A percentile compares a stretch with the other conserved stretches of the same genome.
These are phyloP conservation scores for Colletotrichum aenigma DNA, from an alignment of 2,329 filamentous ascomycete genomes.

Conservation along the genomic window DNA sequence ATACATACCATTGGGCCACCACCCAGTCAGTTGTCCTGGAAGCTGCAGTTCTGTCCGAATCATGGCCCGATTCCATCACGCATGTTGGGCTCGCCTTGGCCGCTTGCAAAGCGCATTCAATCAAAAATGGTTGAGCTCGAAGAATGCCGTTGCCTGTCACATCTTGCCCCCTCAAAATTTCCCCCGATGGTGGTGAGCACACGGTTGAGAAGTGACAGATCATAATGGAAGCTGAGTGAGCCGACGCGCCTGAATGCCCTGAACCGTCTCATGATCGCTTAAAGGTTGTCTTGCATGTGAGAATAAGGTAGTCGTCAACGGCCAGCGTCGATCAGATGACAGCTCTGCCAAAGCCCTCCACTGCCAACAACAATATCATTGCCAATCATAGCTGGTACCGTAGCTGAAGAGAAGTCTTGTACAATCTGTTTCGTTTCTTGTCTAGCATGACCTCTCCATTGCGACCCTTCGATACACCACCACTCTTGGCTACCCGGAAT, in stretches of 20 bases:
- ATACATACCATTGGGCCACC: background rate
- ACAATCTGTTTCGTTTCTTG: background rate
- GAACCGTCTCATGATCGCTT: background rate
- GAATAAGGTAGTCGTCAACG: background rate
- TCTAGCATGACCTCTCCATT: background rate
- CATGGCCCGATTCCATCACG: background rate
- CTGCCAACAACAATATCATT: background rate
- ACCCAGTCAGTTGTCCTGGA: background rate
- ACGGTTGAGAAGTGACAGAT: constrained; percentile 13
- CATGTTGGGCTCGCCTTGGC: background rate
- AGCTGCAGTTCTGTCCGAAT: background rate
- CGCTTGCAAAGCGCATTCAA: background rate
- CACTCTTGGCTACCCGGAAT: background rate
- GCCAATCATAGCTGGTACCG: background rate
- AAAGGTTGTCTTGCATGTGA: background rate
- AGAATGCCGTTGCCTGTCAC: background rate
- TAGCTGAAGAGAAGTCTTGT: background rate
- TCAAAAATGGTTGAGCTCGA: background rate
- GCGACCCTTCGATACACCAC: background rate
- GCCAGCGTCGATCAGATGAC: background rate
- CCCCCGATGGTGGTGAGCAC: background rate
- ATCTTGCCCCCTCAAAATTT: background rate
- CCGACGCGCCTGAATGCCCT: background rate
- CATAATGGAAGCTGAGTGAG: constrained; percentile 1
- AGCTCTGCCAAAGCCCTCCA: background rate